Evolutionary conservation across 129 eudicot species (phyloP).

Genomic region (Flaveria trinervia): DNA sequence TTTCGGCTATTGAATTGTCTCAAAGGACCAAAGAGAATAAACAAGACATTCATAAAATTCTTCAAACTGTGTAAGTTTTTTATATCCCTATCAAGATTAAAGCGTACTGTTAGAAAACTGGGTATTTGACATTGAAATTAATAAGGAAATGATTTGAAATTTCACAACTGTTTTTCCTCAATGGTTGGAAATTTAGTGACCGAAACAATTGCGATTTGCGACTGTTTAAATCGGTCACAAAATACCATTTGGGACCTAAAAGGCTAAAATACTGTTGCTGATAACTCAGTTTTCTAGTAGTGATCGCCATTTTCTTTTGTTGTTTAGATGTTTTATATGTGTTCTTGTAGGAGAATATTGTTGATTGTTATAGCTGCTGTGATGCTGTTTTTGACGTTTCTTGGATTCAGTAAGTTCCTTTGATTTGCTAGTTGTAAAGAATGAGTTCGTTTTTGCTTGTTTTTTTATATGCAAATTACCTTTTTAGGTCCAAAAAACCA

Average conservation of each 20-base stretch:
- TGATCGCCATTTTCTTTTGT: not conserved
- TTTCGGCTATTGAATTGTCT: constrained; percentile 68
- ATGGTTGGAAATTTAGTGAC: too few species aligned
- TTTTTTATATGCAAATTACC: not conserved
- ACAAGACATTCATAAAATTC: constrained; percentile 48
- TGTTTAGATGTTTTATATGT: constrained; percentile 12
- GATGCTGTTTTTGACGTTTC: constrained; percentile 77
- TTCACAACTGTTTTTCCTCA: too few species aligned
- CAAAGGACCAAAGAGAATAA: constrained; percentile 62
- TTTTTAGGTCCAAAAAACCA: not conserved
- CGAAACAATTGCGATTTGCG: too few species aligned
- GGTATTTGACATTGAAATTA: too few species aligned
- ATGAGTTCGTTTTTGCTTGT: too few species aligned
- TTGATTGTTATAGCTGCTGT: constrained; percentile 77
- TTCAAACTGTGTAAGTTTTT: constrained; percentile 62
- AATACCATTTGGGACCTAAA: too few species aligned
- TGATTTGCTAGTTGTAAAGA: constrained; percentile 6
- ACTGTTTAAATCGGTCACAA: too few species aligned
- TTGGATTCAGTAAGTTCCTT: constrained; percentile 74
- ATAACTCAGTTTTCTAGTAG: too few species aligned
- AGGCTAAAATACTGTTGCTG: too few species aligned
- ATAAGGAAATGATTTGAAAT: too few species aligned
- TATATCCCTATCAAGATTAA: not conserved
- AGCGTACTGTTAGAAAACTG: not conserved
- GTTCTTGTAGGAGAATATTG: constrained; percentile 68